Evolutionary conservation across 202 grass and related monocot genomes (phyloP).

Genomic region (Dendrocalamus latiflorus): DNA sequence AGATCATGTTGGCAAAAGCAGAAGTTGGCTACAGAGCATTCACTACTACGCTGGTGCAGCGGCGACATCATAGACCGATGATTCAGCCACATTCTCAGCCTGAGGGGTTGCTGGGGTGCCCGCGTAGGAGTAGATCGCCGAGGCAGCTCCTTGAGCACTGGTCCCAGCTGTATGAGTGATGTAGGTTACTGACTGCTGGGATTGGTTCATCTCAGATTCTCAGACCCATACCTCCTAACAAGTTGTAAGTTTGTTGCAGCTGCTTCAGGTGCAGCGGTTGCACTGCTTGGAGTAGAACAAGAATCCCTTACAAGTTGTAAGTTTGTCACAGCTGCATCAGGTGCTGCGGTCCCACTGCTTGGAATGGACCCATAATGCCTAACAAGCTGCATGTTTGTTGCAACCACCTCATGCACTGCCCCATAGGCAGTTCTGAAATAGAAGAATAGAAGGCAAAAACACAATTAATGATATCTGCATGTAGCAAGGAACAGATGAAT

Average conservation of each 20-base stretch:
- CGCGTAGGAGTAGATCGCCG: background rate
- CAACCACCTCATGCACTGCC: background rate
- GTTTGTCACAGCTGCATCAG: conserved; percentile 4
- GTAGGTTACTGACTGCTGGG: too few relatives aligned
- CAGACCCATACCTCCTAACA: background rate
- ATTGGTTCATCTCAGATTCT: background rate
- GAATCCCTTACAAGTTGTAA: background rate
- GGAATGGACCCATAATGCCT: background rate
- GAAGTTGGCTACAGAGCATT: background rate
- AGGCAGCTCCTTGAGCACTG: background rate
- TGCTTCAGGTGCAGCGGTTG: too few relatives aligned
- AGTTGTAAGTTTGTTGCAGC: background rate
- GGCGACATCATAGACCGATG: background rate
- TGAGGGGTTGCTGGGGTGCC: background rate
- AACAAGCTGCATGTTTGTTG: background rate
- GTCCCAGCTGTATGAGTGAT: background rate
- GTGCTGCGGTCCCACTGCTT: background rate
- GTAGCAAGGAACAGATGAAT: background rate
- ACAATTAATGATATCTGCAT: background rate
- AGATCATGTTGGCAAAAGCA: background rate
- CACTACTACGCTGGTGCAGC: conserved; percentile 3
- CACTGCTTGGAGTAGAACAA: background rate
- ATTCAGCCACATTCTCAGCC: background rate
- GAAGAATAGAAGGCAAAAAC: background rate
- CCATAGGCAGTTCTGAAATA: conserved; percentile 19